Evolutionary conservation across 1,139 yeast species (phyloP).

Genomic region (Meyerozyma carpophila): DNA sequence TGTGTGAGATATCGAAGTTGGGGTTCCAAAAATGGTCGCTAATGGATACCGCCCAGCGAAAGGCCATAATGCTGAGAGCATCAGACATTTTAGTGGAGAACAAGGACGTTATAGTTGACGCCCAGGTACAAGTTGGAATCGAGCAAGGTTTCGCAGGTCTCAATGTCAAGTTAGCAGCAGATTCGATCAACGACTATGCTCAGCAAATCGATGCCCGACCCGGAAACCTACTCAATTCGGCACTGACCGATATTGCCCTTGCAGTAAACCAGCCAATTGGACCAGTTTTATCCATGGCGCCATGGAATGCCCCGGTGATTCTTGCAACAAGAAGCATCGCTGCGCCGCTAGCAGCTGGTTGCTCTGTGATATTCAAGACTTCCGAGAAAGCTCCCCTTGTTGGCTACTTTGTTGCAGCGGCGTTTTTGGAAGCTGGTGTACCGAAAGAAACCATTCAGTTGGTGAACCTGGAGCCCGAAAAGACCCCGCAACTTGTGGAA

Average conservation of each 20-base stretch:
- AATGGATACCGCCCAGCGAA: constrained; percentile 11
- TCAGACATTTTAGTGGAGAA: constrained; percentile 11
- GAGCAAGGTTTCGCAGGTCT: constrained; percentile 33
- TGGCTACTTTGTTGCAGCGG: constrained; percentile 24
- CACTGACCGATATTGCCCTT: constrained; percentile 28
- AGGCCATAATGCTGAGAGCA: constrained; percentile 16
- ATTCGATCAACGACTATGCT: constrained; percentile 7
- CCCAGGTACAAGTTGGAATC: constrained; percentile 32
- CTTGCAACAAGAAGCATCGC: constrained; percentile 31
- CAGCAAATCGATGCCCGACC: background rate
- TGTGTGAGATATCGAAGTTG: constrained; percentile 16
- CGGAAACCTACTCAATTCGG: constrained; percentile 10
- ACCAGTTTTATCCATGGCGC: constrained; percentile 39
- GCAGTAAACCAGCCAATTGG: constrained; percentile 36
- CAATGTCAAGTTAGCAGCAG: constrained; percentile 19
- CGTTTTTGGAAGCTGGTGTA: constrained; percentile 34
- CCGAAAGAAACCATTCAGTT: constrained; percentile 31
- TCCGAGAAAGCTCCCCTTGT: constrained; percentile 32
- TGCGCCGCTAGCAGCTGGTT: constrained; percentile 47
- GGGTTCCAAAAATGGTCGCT: constrained; percentile 28
- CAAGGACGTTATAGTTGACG: constrained; percentile 14
- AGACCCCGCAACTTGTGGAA: constrained; percentile 19
- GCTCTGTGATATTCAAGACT: constrained; percentile 40
- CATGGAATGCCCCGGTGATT: constrained; percentile 48
- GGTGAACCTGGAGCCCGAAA: constrained; percentile 25